phyloP scores from a whole-genome alignment of 1,284 basidiomycete species.

The Cutaneotrichosporon sp. region DNA sequence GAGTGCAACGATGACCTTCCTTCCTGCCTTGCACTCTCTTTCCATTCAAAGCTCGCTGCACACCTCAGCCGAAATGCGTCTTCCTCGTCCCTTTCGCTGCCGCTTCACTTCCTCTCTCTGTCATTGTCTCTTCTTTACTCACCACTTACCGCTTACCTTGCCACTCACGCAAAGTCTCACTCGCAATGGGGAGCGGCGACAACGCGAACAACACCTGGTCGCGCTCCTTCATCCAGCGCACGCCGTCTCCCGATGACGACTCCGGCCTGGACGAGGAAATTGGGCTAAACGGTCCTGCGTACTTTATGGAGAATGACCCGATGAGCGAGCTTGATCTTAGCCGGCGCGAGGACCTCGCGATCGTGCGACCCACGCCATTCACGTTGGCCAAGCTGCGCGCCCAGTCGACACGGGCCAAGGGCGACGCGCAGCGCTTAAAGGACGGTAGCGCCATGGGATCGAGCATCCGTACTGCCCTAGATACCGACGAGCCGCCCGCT shows the following conservation, averaged over 20 bases:
- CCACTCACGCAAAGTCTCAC: no score
- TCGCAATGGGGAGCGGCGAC: no score
- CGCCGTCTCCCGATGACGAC: no score
- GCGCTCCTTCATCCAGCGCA: background rate
- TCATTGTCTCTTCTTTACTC: constrained; percentile 1
- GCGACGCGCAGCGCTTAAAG: background rate
- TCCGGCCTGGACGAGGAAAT: no score
- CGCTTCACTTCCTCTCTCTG: background rate
- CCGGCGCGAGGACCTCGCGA: constrained; percentile 20
- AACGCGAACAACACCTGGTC: no score
- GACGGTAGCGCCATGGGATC: background rate
- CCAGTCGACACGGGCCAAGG: background rate
- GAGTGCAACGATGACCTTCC: background rate
- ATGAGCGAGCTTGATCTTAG: constrained; percentile 22
- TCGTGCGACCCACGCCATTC: constrained; percentile 24
- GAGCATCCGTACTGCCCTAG: constrained; percentile 6
- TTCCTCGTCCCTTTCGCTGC: background rate
- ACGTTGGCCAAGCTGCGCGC: constrained; percentile 16
- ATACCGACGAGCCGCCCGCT: background rate
- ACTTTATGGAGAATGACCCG: constrained; percentile 12
- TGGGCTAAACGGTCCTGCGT: background rate
- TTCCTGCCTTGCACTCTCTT: no score
- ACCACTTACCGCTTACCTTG: no score
- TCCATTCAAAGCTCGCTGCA: background rate
- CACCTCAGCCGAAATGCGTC: background rate